Evolutionary conservation across 495 filamentous ascomycete species (phyloP).

Genomic region (Hypoxylon lenormandii): DNA sequence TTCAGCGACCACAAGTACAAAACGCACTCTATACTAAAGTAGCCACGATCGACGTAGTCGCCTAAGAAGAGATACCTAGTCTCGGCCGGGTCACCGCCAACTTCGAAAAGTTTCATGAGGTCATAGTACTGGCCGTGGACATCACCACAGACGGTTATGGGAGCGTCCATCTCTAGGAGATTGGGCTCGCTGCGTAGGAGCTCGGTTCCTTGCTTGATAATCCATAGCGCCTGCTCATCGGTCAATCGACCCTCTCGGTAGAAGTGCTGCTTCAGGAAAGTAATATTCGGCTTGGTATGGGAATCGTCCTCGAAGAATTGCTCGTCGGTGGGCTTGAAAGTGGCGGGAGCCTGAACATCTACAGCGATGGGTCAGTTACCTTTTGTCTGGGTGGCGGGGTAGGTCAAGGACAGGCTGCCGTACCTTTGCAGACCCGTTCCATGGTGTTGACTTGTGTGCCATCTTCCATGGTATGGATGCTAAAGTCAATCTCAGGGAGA

Average conservation of each 20-base stretch:
- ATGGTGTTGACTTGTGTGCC: conserved; percentile 91
- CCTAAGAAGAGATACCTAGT: conserved; percentile 96
- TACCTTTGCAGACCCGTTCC: conserved; percentile 98
- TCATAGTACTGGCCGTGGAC: conserved; percentile 99
- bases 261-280: conserved; percentile 96
- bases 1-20: conserved; percentile 97
- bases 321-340: conserved; percentile 87
- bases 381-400: conserved; percentile 31
- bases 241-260: conserved; percentile 96
- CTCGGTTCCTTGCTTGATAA: conserved; percentile 85
- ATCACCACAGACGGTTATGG: conserved; percentile 99
- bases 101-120: conserved; percentile 99
- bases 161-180: conserved; percentile 98
- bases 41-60: conserved; percentile 97
- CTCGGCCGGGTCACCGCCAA: conserved; percentile 94
- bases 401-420: conserved; percentile 23
- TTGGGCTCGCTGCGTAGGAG: conserved; percentile 89
- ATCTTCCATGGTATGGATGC: conserved; percentile 97
- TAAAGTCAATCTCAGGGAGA: conserved; percentile 97
- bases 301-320: conserved; percentile 79
- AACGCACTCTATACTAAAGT: conserved; percentile 99
- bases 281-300: conserved; percentile 86
- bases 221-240: conserved; percentile 96
- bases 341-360: conserved; percentile 98
- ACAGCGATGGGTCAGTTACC: conserved; percentile 23